These are phyloP conservation scores for Corniculantispora saksenae DNA, from an alignment of 2,329 filamentous ascomycete species.

Conservation along the genomic window DNA sequence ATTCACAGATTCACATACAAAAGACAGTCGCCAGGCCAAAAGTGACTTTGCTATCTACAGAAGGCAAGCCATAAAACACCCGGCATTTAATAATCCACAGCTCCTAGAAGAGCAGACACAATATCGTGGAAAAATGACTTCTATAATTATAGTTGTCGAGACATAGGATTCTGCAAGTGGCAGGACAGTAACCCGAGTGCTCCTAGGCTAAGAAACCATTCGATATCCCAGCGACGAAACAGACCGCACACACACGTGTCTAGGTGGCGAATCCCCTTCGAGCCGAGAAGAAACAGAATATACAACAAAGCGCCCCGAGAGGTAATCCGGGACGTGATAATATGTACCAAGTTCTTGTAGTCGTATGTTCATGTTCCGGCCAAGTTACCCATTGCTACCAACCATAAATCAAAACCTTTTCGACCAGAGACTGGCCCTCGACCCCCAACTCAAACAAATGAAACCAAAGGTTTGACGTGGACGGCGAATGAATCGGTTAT, in stretches of 20 bases:
- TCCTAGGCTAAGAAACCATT: slow-evolving; percentile 19
- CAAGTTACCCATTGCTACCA: slow-evolving; percentile 26
- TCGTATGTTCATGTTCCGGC: slow-evolving; percentile 39
- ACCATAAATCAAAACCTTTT: slow-evolving; percentile 34
- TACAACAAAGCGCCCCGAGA: slow-evolving; percentile 17
- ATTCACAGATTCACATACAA: background rate
- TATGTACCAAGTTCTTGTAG: slow-evolving; percentile 26
- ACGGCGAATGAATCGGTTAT: slow-evolving; percentile 34
- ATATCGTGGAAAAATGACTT: slow-evolving; percentile 17
- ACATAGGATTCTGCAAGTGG: slow-evolving; percentile 16
- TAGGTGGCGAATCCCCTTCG: slow-evolving; percentile 1
- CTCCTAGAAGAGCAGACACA: slow-evolving; percentile 10
- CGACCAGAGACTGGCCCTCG: no score
- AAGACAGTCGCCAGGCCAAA: slow-evolving; percentile 7
- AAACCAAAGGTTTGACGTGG: slow-evolving; percentile 43
- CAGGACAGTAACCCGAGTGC: slow-evolving; percentile 16
- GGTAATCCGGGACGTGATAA: slow-evolving; percentile 27
- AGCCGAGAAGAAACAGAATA: slow-evolving; percentile 20
- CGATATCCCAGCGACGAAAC: slow-evolving; percentile 11
- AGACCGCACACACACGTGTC: slow-evolving; percentile 16
- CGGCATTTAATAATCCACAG: background rate
- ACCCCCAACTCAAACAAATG: slow-evolving; percentile 43
- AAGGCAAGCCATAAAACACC: slow-evolving; percentile 16
- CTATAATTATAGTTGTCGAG: slow-evolving; percentile 16
- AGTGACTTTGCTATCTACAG: slow-evolving; percentile 12